A percentile compares a stretch with the other conserved stretches of the same genome.
Evolutionary conservation across 805 yeast species (phyloP).

Genomic region (Ogataea paradorogensis): DNA sequence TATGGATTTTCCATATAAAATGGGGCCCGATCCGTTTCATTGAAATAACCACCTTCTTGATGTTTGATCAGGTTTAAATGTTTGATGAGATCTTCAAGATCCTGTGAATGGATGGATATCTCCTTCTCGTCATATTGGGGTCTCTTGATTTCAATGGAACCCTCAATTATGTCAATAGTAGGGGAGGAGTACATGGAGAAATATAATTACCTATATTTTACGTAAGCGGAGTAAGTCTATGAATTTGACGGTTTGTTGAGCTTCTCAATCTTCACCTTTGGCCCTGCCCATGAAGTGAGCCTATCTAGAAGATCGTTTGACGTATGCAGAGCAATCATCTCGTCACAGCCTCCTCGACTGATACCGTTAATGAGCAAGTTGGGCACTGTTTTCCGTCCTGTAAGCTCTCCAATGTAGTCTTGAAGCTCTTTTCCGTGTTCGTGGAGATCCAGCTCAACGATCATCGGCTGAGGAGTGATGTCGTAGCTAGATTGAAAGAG

Average conservation of each 20-base stretch:
- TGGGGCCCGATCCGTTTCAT: slow-evolving; percentile 54
- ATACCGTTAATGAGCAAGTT: slow-evolving; percentile 73
- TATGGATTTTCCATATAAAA: slow-evolving; percentile 40
- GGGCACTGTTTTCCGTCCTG: slow-evolving; percentile 89
- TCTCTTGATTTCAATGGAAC: slow-evolving; percentile 11
- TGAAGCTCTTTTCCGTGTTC: slow-evolving; percentile 74
- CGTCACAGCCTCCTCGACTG: slow-evolving; percentile 89
- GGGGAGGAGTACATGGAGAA: slow-evolving; percentile 14
- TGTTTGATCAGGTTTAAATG: slow-evolving; percentile 40
- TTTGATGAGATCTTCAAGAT: slow-evolving; percentile 34
- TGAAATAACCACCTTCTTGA: slow-evolving; percentile 57
- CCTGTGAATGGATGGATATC: slow-evolving; percentile 16
- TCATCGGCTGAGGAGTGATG: slow-evolving; percentile 66
- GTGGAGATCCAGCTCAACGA: slow-evolving; percentile 83
- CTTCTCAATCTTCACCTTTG: slow-evolving; percentile 46
- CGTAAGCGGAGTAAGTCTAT: slow-evolving; percentile 9
- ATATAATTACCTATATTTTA: neutral
- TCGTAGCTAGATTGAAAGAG: slow-evolving; percentile 61
- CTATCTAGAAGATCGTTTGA: slow-evolving; percentile 49
- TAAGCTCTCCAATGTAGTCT: slow-evolving; percentile 57
- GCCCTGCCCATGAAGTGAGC: slow-evolving; percentile 63
- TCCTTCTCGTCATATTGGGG: slow-evolving; percentile 24
- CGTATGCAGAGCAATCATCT: slow-evolving; percentile 60
- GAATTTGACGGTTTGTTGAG: slow-evolving; percentile 57
- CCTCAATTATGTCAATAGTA: slow-evolving; percentile 26